Base-by-base conservation (phyloP, 2,329 filamentous ascomycete genomes). In the Colletotrichum musicola region DNA sequence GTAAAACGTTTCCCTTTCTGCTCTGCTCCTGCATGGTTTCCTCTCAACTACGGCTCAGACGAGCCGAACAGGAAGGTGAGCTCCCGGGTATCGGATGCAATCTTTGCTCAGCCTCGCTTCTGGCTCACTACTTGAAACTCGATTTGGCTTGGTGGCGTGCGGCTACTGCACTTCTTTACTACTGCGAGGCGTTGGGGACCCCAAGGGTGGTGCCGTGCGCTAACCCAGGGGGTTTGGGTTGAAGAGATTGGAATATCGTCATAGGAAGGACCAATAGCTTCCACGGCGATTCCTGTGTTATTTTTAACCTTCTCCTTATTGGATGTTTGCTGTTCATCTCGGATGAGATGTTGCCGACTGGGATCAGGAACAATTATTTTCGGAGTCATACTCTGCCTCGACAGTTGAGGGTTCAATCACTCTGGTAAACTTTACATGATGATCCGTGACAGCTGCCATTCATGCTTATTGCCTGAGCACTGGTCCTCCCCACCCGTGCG, bases 61-160 rank as follows among this genome's bases (percentile, higher is more conserved):
- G 56, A 35, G 56, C 56, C 56, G 56, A 20, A 13, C 25, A 22
- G 40, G 35, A 57, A 25, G 12, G 16, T 49, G 56, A 13, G 44
- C 27, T 58, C 20, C 56, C 42, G 56, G 56, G 42, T 30, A 49
- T 58, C 42, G 20, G 56, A 47, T 58, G 42, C 40, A 40, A 35
- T 47, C 22, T 58, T 58, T 35, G 40, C 42, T 58, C 42, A 58
- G 20, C 25, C 18, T 58, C 20, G 12, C 42, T 30, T 58, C 44
- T 47, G 42, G 40, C 5, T 6, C 12, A 1, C 47, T 10, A 49
- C 2, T 14, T 58, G 56, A 58, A 58, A 58, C 56, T 58, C 56
- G 56, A 58, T 58, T 42, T 25, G 10, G 56, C 42, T 58, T 12
- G 56, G 30, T 58, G 56, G 56, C 42, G 46, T 14, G 20, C 44